Conservation (phyloP, 441 rosid species). For the Codiaeum variegatum region DNA sequence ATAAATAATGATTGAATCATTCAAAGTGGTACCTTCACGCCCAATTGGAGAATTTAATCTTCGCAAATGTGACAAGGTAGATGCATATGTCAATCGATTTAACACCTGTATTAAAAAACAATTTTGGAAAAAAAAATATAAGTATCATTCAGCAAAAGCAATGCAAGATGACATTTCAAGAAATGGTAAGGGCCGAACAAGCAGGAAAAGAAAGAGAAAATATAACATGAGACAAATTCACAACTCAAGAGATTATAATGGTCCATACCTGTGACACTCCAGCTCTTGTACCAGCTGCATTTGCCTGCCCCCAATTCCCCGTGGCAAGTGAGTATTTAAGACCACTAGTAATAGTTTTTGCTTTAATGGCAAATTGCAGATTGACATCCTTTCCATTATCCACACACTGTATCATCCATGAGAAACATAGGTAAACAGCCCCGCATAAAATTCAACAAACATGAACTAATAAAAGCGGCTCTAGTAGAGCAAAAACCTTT, state of each 20-base stretch:
- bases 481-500: slow-evolving; percentile 53
- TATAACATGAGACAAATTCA: not conserved
- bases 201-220: not conserved
- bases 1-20: not conserved
- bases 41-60: slow-evolving; percentile 97
- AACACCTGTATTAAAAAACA: slow-evolving; percentile 54
- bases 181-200: not conserved
- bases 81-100: slow-evolving; percentile 92
- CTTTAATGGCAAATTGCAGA: slow-evolving; percentile 92
- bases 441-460: slow-evolving; percentile 14
- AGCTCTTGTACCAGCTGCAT: slow-evolving; percentile 99
- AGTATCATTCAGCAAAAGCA: not conserved
- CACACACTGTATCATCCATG: slow-evolving; percentile 55
- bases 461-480: slow-evolving; percentile 13
- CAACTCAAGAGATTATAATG: not conserved
- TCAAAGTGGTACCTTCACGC: slow-evolving; percentile 74
- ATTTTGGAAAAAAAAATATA: not conserved
- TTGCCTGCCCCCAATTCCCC: slow-evolving; percentile 99
- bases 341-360: slow-evolving; percentile 93
- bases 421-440: slow-evolving; percentile 14
- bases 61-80: slow-evolving; percentile 94
- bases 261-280: slow-evolving; percentile 93
- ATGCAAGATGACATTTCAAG: not conserved
- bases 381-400: slow-evolving; percentile 97
- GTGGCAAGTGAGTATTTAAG: slow-evolving; percentile 97